Evolutionary conservation across 257 asterid genomes (phyloP).

Genomic region (Nicotiana attenuata): DNA sequence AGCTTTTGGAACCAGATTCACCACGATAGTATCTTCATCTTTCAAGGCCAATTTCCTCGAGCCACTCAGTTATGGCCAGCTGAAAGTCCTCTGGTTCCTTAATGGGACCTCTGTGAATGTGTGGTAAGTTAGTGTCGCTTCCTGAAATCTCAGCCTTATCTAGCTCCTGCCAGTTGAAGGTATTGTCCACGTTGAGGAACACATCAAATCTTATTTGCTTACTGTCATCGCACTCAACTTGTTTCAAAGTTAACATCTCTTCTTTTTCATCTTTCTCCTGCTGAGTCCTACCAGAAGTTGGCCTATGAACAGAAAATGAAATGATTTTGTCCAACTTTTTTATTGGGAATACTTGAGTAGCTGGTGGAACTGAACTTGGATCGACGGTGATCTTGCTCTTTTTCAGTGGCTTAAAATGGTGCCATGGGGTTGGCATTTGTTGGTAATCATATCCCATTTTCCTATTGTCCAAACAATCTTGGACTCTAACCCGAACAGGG

Average conservation of each 20-base stretch:
- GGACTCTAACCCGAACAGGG: background rate
- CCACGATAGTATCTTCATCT: constrained; percentile 12
- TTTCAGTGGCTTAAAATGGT: background rate
- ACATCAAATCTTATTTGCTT: constrained; percentile 17
- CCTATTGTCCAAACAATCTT: background rate
- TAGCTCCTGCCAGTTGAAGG: background rate
- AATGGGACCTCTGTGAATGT: background rate
- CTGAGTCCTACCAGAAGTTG: constrained; percentile 7
- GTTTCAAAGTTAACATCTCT: constrained; percentile 14
- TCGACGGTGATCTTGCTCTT: background rate
- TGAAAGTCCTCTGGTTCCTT: background rate
- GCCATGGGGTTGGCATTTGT: background rate
- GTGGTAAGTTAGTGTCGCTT: constrained; percentile 15
- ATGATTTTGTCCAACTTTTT: background rate
- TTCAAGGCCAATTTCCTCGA: constrained; percentile 21
- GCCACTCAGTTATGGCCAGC: constrained; percentile 11
- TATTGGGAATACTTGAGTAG: background rate
- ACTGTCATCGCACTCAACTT: constrained; percentile 1
- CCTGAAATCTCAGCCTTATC: constrained; percentile 17
- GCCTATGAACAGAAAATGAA: background rate
- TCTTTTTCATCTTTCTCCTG: background rate
- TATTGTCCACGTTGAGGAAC: constrained; percentile 18
- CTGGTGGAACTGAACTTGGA: background rate
- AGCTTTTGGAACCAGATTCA: constrained; percentile 24
- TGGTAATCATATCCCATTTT: constrained; percentile 10